phyloP scores from a whole-genome alignment of 1,139 yeast species.

The Hanseniaspora gamundiae region DNA sequence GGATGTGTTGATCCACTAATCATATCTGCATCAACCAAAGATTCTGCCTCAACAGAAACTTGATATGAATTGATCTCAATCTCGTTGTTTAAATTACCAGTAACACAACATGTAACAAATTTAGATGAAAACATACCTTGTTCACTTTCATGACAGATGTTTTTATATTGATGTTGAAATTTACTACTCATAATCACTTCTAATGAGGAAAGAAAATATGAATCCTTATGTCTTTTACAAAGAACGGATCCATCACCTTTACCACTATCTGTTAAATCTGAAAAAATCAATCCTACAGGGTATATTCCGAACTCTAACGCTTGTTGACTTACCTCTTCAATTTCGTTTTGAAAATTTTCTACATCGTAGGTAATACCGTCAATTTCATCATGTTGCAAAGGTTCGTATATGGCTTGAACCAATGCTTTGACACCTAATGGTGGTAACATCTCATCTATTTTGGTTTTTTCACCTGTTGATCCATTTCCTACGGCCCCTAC shows the following conservation, averaged over 20 bases:
- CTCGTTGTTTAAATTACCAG: slow-evolving; percentile 78
- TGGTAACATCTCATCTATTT: slow-evolving; percentile 8
- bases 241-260: slow-evolving; percentile 77
- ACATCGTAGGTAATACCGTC: slow-evolving; percentile 68
- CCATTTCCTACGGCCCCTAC: slow-evolving; percentile 27
- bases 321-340: slow-evolving; percentile 38
- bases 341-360: slow-evolving; percentile 38
- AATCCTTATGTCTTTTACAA: slow-evolving; percentile 85
- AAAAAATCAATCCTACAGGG: slow-evolving; percentile 75
- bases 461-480: background rate
- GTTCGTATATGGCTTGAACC: slow-evolving; percentile 88
- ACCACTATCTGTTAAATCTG: slow-evolving; percentile 85
- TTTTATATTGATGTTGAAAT: slow-evolving; percentile 60
- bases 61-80: slow-evolving; percentile 89
- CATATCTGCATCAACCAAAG: slow-evolving; percentile 73
- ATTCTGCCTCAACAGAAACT: slow-evolving; percentile 80
- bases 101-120: slow-evolving; percentile 83
- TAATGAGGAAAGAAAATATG: slow-evolving; percentile 75
- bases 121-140: slow-evolving; percentile 71
- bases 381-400: slow-evolving; percentile 74
- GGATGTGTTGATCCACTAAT: slow-evolving; percentile 88
- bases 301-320: slow-evolving; percentile 51
- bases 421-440: slow-evolving; percentile 92
- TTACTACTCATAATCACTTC: slow-evolving; percentile 82
- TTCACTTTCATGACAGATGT: slow-evolving; percentile 50